Evolutionary conservation across 805 yeast genomes (phyloP).

Genomic region (Debaryomyces hansenii): DNA sequence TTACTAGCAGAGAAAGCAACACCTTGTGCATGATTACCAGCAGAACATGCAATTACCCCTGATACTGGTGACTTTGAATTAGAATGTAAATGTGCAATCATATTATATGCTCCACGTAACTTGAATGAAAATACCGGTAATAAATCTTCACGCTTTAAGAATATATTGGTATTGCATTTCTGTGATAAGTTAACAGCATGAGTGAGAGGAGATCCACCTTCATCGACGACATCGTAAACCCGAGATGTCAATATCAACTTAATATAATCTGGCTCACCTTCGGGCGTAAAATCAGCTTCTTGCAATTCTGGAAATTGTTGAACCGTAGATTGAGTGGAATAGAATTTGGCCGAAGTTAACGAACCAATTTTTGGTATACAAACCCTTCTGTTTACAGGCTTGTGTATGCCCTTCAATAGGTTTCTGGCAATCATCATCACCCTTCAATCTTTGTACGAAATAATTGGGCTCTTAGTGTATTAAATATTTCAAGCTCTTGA

Average conservation of each 20-base stretch:
- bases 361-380: too few relatives aligned
- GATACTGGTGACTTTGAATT: slow-evolving; percentile 54
- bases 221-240: slow-evolving; percentile 88
- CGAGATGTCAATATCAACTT: slow-evolving; percentile 87
- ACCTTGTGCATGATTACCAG: slow-evolving; percentile 99
- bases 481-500: too few relatives aligned
- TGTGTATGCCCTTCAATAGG: neutral
- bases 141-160: slow-evolving; percentile 87
- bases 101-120: slow-evolving; percentile 95
- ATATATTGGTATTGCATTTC: slow-evolving; percentile 71
- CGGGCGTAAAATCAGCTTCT: slow-evolving; percentile 53
- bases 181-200: slow-evolving; percentile 73
- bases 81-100: slow-evolving; percentile 84
- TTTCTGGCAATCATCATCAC: neutral
- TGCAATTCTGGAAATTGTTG: slow-evolving; percentile 47
- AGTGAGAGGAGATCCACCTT: slow-evolving; percentile 77
- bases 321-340: slow-evolving; percentile 4
- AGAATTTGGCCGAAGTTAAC: neutral
- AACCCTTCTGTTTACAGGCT: too few relatives aligned
- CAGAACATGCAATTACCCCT: slow-evolving; percentile 97
- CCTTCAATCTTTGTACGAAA: neutral
- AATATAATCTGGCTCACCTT: slow-evolving; percentile 87
- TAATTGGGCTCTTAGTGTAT: too few relatives aligned
- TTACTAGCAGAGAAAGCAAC: slow-evolving; percentile 90
- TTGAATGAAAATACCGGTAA: slow-evolving; percentile 95